Evolutionary conservation across 495 filamentous ascomycete genomes (phyloP).

Genomic region (Cudoniella acicularis): DNA sequence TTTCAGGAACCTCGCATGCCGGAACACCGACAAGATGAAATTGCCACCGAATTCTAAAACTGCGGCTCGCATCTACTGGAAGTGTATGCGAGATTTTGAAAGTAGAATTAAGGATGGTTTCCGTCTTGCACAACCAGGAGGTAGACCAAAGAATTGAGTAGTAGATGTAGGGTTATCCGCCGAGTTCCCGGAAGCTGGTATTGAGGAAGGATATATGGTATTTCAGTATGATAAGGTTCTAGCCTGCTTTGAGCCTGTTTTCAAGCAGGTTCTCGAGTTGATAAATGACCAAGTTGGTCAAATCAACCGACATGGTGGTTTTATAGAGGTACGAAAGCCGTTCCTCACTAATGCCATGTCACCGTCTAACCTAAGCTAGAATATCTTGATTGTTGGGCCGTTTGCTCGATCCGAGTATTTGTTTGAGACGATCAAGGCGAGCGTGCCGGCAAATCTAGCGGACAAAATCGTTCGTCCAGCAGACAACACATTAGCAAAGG

Average conservation of each 20-base stretch:
- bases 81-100: slow-evolving; percentile 74
- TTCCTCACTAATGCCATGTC: not conserved
- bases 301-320: too few relatives aligned
- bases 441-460: slow-evolving; percentile 39
- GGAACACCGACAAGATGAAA: slow-evolving; percentile 74
- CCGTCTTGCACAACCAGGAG: too few relatives aligned
- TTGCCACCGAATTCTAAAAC: slow-evolving; percentile 66
- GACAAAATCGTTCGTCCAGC: slow-evolving; percentile 64
- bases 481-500: slow-evolving; percentile 68
- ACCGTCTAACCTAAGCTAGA: not conserved
- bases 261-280: slow-evolving; percentile 65
- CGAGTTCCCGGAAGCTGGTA: slow-evolving; percentile 69
- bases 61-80: slow-evolving; percentile 66
- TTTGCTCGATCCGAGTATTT: slow-evolving; percentile 69
- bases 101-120: slow-evolving; percentile 72
- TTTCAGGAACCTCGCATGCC: slow-evolving; percentile 64
- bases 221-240: slow-evolving; percentile 73
- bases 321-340: not conserved
- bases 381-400: slow-evolving; percentile 36
- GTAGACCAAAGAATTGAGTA: slow-evolving; percentile 70
- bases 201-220: slow-evolving; percentile 72
- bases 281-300: slow-evolving; percentile 32
- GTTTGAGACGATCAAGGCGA: slow-evolving; percentile 70
- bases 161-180: slow-evolving; percentile 71
- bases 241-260: slow-evolving; percentile 64